Conservation (phyloP, 371 early-diverging fungal genomes). For the Mortierella sp. region DNA sequence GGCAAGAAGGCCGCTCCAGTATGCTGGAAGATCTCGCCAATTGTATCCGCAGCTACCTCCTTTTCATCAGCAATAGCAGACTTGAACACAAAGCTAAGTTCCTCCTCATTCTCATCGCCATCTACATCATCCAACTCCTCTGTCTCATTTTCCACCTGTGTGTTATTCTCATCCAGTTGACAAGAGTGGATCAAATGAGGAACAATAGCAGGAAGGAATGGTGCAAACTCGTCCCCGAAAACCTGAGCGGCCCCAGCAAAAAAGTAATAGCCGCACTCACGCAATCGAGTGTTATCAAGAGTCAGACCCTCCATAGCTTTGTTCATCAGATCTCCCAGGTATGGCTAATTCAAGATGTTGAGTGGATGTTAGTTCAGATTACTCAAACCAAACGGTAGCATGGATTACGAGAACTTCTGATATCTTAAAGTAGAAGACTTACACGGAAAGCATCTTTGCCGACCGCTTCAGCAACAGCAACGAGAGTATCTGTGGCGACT, state of each 20-base stretch:
- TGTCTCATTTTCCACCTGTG: slow-evolving; percentile 54
- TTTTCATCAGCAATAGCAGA: slow-evolving; percentile 93
- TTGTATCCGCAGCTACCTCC: slow-evolving; percentile 87
- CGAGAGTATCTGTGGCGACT: slow-evolving; percentile 88
- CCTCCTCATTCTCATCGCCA: slow-evolving; percentile 68
- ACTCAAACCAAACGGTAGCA: neutral
- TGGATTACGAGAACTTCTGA: too few species aligned
- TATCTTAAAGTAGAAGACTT: slow-evolving; percentile 2
- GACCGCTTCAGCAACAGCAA: slow-evolving; percentile 87
- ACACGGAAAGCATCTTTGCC: slow-evolving; percentile 83
- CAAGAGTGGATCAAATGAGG: slow-evolving; percentile 82
- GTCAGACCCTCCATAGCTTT: slow-evolving; percentile 83
- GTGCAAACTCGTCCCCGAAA: slow-evolving; percentile 84
- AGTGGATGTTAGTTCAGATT: neutral
- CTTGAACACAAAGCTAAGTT: slow-evolving; percentile 67
- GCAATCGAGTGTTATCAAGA: slow-evolving; percentile 75
- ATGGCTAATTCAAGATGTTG: slow-evolving; percentile 58
- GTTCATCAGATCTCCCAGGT: slow-evolving; percentile 76
- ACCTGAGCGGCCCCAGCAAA: slow-evolving; percentile 86
- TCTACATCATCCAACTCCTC: slow-evolving; percentile 57
- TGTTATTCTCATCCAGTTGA: slow-evolving; percentile 67
- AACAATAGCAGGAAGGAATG: slow-evolving; percentile 78
- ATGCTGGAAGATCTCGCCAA: slow-evolving; percentile 86
- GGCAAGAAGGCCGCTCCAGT: slow-evolving; percentile 83
- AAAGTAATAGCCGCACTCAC: slow-evolving; percentile 89